phyloP scores from a whole-genome alignment of 371 early-diverging fungal genomes.

The Mortierella sp. region DNA sequence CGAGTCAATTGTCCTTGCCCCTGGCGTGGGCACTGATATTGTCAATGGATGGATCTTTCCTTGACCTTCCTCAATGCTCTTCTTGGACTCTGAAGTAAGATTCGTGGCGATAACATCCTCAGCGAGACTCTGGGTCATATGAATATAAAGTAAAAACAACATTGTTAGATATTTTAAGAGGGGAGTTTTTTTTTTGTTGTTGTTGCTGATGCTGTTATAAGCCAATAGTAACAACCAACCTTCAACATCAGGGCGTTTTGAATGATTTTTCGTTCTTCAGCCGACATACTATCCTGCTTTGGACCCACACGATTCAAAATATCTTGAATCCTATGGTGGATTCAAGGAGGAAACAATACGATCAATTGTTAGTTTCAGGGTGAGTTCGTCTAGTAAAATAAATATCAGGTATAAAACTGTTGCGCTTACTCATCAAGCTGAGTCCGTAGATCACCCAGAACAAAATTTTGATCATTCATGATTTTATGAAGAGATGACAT shows the following conservation, averaged over 20 bases:
- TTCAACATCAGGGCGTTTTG: constrained; percentile 53
- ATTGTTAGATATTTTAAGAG: not conserved
- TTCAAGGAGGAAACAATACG: not conserved
- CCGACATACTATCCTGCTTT: constrained; percentile 34
- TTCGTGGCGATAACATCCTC: constrained; percentile 41
- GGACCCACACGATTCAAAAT: constrained; percentile 28
- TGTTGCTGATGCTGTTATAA: too few species aligned
- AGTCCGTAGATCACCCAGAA: constrained; percentile 48
- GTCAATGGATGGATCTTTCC: constrained; percentile 10
- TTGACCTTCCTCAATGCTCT: not conserved
- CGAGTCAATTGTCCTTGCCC: constrained; percentile 5
- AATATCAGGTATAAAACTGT: not conserved
- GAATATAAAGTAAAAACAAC: not conserved
- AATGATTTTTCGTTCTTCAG: constrained; percentile 36
- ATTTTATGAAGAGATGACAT: constrained; percentile 54
- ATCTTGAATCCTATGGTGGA: constrained; percentile 27
- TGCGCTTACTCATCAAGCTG: constrained; percentile 56
- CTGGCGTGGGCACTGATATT: constrained; percentile 3
- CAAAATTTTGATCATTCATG: constrained; percentile 54
- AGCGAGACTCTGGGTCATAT: constrained; percentile 24
- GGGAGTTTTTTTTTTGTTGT: too few species aligned
- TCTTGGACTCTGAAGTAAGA: constrained; percentile 9
- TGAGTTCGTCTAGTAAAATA: not conserved
- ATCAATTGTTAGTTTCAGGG: not conserved
- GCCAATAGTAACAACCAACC: constrained; percentile 22